Base-by-base conservation (phyloP, 257 asterid species). In the Salvia rosmarinus region DNA sequence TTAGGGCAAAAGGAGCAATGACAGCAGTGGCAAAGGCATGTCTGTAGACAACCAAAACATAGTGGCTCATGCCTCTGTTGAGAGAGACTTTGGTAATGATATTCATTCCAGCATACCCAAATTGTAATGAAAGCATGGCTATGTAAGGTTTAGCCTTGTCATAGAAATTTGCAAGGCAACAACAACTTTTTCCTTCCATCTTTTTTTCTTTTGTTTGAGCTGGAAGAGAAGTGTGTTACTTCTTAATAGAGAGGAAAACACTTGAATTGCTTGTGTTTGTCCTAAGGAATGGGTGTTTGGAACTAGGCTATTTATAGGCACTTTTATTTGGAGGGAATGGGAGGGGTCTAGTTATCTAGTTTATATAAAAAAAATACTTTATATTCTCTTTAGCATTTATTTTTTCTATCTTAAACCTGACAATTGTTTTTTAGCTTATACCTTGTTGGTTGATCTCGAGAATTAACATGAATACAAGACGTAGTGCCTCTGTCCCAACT, bases 71-170 rank as follows among this genome's bases (percentile, higher is more conserved):
- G 60, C 98, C 98, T 50, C 87, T 77, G 25, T 88, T 90, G 0
- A 90, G 96, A 44, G 98, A 92, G 21, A 90, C 96, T 81, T 92
- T 92, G 3, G 98, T 90, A 28, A 92, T 87, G 13, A 92, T 88
- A 50, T 87, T 88, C 96, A 88, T 89, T 1, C 98, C 97, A n/a
- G 96, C 98, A 79, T 90, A 92, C 4, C 98, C 98, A 77, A 92
- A 88, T 77, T 92, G 98, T 66, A 92, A 71, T 0, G 75, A 87
- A 30, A 73, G 82, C 97, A 92, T 88, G 39, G 97, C 98, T 77
- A 90, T 77, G 82, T 87, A 92, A 16, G 97, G 98, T 71, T 87
- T 92, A 0, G 90, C 85, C 59, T 58, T 85, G 35, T 82, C 84
- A 13, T 62, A 66, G 39, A 79, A 85, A 67, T 43, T 81, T 17